Evolutionary conservation across 495 filamentous ascomycete species (phyloP), one percentile per base, ranked within the genome.

Genomic region (Penicillium steckii): DNA sequence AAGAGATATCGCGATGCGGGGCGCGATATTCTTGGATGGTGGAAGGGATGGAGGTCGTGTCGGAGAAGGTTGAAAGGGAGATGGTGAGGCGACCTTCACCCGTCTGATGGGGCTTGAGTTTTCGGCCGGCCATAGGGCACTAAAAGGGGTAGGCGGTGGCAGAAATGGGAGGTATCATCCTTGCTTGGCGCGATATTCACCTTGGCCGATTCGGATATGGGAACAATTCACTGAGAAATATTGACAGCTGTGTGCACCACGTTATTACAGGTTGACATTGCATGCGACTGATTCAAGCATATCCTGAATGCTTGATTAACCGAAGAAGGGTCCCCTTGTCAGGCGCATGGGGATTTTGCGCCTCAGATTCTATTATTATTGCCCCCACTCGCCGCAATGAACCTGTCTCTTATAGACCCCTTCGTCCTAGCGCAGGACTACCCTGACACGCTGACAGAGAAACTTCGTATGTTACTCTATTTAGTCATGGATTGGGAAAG

Each of bases 401-500:
- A 91, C 77, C 77, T 90, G 22, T 83, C 88, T 25, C 80, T 93
- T 30, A 75, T 88, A 47, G 88, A 93, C 64, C 89, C 88, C 23
- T 88, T 89, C 65, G 80, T 89, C 59, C 88, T 97, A 35, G 88
- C 91, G 3, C 91, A 96, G 76, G 94, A 98, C 64, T 95, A 95
- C 61, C 94, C 94, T 37, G 95, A 97, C 59, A 80, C 86, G 21
- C 82, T 96, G 46, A 89, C 86, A 41, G 90, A 89, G 60, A 88
- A 85, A 43, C 85, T 98, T 41, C 86, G 91, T 80, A 85, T 76
- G 65, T 27, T 15, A 37, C 33, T 15, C 3, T 7, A n/a, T 12
- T n/a, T 17, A 19, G 8, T 1, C 18, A 4, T 42, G 18, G 4
- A 10, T 23, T 55, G 43, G n/a, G n/a, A n/a, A 7, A 26, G 32